Conservation (phyloP, 768 basidiomycete species). For the Ramaria sp. region DNA sequence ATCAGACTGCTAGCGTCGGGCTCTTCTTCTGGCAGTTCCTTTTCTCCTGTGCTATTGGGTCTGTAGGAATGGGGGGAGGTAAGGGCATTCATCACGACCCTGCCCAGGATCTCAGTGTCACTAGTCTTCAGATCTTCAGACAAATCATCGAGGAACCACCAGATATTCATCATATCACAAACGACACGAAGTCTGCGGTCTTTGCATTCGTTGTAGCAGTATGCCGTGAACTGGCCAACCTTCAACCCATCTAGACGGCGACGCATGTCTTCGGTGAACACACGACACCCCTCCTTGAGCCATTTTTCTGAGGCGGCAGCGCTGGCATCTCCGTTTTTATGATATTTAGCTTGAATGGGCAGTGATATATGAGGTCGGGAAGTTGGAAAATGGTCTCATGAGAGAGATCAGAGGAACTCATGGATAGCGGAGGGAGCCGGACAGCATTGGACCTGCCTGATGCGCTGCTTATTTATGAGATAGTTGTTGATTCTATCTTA, state of each 20-base stretch:
- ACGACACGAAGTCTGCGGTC: slow-evolving; percentile 50
- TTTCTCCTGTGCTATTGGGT: slow-evolving; percentile 9
- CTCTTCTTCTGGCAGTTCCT: slow-evolving; percentile 18
- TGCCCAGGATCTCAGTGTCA: slow-evolving; percentile 13
- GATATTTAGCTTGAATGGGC: slow-evolving; percentile 33
- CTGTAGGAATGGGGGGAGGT: slow-evolving; percentile 16
- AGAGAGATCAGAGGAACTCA: slow-evolving; percentile 12
- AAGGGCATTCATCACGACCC: slow-evolving; percentile 21
- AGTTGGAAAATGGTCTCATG: slow-evolving; percentile 44
- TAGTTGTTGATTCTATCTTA: no score
- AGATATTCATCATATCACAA: slow-evolving; percentile 51
- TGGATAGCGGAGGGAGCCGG: no score
- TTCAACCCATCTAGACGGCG: slow-evolving; percentile 41
- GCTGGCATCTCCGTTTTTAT: slow-evolving; percentile 35
- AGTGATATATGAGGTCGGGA: slow-evolving; percentile 22
- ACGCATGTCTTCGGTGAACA: slow-evolving; percentile 22
- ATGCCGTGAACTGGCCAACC: slow-evolving; percentile 55
- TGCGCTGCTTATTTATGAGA: no score
- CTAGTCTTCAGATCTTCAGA: slow-evolving; percentile 21
- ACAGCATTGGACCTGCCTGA: no score
- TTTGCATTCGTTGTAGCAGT: slow-evolving; percentile 47
- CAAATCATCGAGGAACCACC: slow-evolving; percentile 33
- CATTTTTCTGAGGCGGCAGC: slow-evolving; percentile 38
- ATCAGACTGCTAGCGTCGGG: no score
- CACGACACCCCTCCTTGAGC: slow-evolving; percentile 37